Percentiles rank a stretch among this genome's conserved stretches.
Evolutionary conservation across 225 moss, liverwort and hornwort species (phyloP).

Genomic region (Ulota crispa): DNA sequence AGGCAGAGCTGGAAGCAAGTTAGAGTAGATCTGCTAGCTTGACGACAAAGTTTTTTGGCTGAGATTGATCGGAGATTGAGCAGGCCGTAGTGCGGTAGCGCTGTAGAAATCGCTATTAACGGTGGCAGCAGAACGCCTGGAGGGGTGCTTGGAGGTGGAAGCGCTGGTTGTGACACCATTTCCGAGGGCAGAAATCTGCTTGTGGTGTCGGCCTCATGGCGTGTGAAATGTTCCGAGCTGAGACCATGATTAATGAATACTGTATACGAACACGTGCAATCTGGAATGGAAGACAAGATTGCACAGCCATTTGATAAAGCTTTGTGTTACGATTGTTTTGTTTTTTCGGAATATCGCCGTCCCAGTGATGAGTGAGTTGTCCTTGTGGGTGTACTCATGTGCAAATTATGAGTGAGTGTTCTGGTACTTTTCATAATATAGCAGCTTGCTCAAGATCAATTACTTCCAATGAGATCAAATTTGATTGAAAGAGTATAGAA

Average conservation of each 20-base stretch:
- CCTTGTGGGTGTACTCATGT: too few species aligned
- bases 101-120: neutral
- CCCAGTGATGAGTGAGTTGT: neutral
- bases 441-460: too few species aligned
- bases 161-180: constrained; percentile 9
- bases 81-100: neutral
- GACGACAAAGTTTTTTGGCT: neutral
- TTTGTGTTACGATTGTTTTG: neutral
- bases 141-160: constrained; percentile 29
- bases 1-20: neutral
- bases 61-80: constrained; percentile 2
- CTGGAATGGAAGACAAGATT: neutral
- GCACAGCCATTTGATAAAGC: neutral
- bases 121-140: neutral
- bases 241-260: neutral
- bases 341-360: neutral
- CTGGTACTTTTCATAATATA: too few species aligned
- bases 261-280: neutral
- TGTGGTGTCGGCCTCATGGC: constrained; percentile 27
- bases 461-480: too few species aligned
- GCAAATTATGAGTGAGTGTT: too few species aligned
- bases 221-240: neutral
- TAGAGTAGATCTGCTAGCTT: neutral
- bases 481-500: too few species aligned
- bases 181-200: constrained; percentile 14